phyloP scores from a whole-genome alignment of 805 yeast species.

The Metschnikowia reukaufii region DNA sequence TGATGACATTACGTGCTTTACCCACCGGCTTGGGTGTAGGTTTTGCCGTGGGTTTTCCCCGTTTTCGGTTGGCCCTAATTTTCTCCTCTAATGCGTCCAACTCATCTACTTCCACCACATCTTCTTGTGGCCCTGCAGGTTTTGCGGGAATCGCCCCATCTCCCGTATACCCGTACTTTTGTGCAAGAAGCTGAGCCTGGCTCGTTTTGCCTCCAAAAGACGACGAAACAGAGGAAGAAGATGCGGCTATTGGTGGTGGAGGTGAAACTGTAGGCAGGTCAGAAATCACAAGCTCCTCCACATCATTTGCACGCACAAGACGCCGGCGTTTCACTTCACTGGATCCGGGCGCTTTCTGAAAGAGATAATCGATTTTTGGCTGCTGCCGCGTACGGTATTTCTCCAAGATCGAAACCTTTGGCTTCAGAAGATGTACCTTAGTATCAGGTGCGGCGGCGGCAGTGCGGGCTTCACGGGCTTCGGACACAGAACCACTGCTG shows the following conservation, averaged over 20 bases:
- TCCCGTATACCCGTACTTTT: slow-evolving; percentile 6
- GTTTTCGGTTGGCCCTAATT: slow-evolving; percentile 34
- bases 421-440: slow-evolving; percentile 40
- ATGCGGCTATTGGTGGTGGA: not conserved
- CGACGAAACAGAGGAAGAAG: too few relatives aligned
- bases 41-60: not conserved
- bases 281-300: slow-evolving; percentile 4
- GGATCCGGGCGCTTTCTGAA: slow-evolving; percentile 25
- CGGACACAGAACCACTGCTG: slow-evolving; percentile 8
- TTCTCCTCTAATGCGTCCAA: slow-evolving; percentile 41
- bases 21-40: not conserved
- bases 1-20: not conserved
- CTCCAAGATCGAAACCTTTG: slow-evolving; percentile 44
- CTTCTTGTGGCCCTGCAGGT: slow-evolving; percentile 5
- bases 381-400: slow-evolving; percentile 39
- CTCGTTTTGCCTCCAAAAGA: too few relatives aligned
- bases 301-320: slow-evolving; percentile 32
- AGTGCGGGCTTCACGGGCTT: slow-evolving; percentile 8
- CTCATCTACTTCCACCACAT: slow-evolving; percentile 29
- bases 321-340: slow-evolving; percentile 31
- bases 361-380: slow-evolving; percentile 31
- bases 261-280: not conserved
- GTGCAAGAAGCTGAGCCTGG: slow-evolving; percentile 1
- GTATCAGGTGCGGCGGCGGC: slow-evolving; percentile 27
- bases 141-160: slow-evolving; percentile 11